Evolutionary conservation across 2,329 filamentous ascomycete species (phyloP).

Genomic region (Proliferodiscus dingleyae): DNA sequence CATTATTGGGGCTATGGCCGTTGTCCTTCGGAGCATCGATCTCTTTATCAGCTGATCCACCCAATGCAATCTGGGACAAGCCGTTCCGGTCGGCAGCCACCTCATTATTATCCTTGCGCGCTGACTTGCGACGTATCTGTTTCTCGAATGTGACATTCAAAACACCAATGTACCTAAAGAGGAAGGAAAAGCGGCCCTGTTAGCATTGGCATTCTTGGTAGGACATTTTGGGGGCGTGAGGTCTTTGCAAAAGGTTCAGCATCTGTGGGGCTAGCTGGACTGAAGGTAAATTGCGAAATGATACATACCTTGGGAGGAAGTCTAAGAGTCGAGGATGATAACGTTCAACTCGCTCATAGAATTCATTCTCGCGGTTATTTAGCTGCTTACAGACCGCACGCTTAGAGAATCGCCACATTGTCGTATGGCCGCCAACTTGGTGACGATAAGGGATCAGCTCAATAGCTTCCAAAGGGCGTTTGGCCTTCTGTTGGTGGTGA

Average conservation of each 20-base stretch:
- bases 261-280: constrained; percentile 27
- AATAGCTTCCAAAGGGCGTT: constrained; percentile 73
- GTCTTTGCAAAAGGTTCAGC: constrained; percentile 24
- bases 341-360: constrained; percentile 93
- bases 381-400: constrained; percentile 96
- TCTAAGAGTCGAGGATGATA: constrained; percentile 84
- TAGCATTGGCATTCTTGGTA: constrained; percentile 13
- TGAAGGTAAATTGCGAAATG: constrained; percentile 13
- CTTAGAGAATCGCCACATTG: constrained; percentile 90
- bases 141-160: constrained; percentile 95
- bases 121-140: constrained; percentile 61
- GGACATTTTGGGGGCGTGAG: constrained; percentile 7
- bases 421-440: constrained; percentile 95
- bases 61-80: constrained; percentile 22
- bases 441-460: constrained; percentile 96
- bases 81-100: constrained; percentile 15
- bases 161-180: constrained; percentile 83
- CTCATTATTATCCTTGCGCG: constrained; percentile 45
- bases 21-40: constrained; percentile 5
- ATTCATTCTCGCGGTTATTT: constrained; percentile 97
- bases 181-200: constrained; percentile 21
- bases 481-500: constrained; percentile 42
- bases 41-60: constrained; percentile 14
- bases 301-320: constrained; percentile 75
- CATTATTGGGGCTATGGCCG: constrained; percentile 24